phyloP scores from a whole-genome alignment of 2,329 filamentous ascomycete genomes.

The Simplicillium aogashimaense region DNA sequence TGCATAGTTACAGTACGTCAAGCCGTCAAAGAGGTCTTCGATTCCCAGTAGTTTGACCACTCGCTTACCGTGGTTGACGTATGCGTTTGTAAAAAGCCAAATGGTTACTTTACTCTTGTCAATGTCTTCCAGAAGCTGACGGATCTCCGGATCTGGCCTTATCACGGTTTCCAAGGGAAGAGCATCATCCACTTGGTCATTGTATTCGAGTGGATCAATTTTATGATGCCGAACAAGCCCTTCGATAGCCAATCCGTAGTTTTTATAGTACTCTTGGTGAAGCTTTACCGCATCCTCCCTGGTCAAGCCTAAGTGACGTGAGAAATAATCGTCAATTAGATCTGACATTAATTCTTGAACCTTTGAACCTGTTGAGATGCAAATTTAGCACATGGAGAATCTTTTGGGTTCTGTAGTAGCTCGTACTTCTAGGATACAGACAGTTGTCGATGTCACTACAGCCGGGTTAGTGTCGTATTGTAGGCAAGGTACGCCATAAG shows the following conservation, averaged over 20 bases:
- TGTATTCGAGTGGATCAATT: constrained; percentile 92
- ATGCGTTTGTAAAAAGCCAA: constrained; percentile 97
- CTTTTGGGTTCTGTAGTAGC: constrained; percentile 13
- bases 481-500: background rate
- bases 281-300: constrained; percentile 73
- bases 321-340: constrained; percentile 60
- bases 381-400: constrained; percentile 1
- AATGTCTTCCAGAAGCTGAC: constrained; percentile 68
- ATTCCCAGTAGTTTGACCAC: constrained; percentile 74
- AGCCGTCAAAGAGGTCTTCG: constrained; percentile 85
- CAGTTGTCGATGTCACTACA: constrained; percentile 96
- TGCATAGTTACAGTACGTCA: constrained; percentile 90
- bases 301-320: constrained; percentile 61
- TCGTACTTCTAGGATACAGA: constrained; percentile 74
- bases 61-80: constrained; percentile 74
- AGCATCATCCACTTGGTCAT: constrained; percentile 88
- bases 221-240: constrained; percentile 89
- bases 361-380: constrained; percentile 46
- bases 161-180: constrained; percentile 80
- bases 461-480: background rate
- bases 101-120: constrained; percentile 74
- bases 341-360: constrained; percentile 84
- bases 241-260: constrained; percentile 95
- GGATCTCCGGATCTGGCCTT: constrained; percentile 64
- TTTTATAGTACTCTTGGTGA: constrained; percentile 87